A percentile compares a stretch with the other conserved stretches of the same genome.
Conservation (phyloP, 2,329 filamentous ascomycete species). For the Blastomyces gilchristii region DNA sequence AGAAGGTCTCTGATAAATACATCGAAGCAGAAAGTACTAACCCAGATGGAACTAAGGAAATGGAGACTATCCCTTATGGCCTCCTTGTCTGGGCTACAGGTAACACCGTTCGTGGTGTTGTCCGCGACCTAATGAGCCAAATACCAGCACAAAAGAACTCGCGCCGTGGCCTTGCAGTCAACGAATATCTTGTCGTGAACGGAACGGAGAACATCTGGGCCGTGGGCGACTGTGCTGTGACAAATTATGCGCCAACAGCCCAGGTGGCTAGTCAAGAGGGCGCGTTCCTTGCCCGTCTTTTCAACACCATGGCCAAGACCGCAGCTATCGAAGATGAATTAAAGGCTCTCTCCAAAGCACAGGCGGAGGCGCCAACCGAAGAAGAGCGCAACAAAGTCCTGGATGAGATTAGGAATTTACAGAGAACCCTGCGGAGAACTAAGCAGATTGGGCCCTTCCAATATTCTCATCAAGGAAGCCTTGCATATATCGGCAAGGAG, state of each 20-base stretch:
- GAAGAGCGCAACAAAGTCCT: conserved; percentile 49
- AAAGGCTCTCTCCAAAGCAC: conserved; percentile 53
- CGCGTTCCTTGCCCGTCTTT: conserved; percentile 83
- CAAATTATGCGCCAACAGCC: conserved; percentile 93
- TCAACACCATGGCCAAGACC: conserved; percentile 98
- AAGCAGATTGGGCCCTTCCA: conserved; percentile 97
- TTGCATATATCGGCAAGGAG: conserved; percentile 97
- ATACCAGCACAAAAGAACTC: conserved; percentile 94
- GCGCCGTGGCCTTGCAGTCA: conserved; percentile 86
- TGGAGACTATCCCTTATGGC: conserved; percentile 79
- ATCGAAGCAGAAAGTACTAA: conserved; percentile 80
- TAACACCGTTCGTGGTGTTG: conserved; percentile 80
- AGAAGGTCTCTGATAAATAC: conserved; percentile 84
- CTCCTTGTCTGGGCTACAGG: conserved; percentile 97
- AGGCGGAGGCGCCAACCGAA: conserved; percentile 56
- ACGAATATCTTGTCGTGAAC: conserved; percentile 98
- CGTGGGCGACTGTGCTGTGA: conserved; percentile 91
- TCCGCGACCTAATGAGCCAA: conserved; percentile 83
- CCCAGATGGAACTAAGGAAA: conserved; percentile 73
- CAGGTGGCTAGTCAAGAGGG: conserved; percentile 96
- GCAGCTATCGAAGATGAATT: conserved; percentile 71
- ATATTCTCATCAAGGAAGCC: conserved; percentile 92
- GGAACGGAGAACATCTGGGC: conserved; percentile 97
- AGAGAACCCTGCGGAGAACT: conserved; percentile 76
- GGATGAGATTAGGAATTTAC: conserved; percentile 71